phyloP scores from a whole-genome alignment of 1,284 basidiomycete genomes.

The Pseudozyma sp. region DNA sequence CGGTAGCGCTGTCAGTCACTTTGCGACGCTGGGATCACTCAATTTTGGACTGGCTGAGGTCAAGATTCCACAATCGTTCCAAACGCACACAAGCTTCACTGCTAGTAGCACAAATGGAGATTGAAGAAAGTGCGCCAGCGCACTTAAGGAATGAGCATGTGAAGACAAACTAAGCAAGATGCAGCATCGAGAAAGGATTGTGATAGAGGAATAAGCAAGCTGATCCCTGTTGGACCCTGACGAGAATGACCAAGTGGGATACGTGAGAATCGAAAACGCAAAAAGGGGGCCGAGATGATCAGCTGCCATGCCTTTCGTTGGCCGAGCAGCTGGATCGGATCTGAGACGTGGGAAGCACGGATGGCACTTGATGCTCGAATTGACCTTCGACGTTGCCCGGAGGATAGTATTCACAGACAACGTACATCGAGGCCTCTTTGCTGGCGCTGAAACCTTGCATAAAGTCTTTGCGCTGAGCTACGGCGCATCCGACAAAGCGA shows the following conservation, averaged over 20 bases:
- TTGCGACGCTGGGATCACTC: too few species aligned
- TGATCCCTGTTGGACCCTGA: not conserved
- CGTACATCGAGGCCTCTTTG: conserved; percentile 23
- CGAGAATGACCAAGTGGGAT: not conserved
- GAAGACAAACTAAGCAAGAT: not conserved
- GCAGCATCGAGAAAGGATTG: not conserved
- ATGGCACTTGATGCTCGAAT: conserved; percentile 22
- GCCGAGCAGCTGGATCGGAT: conserved; percentile 40
- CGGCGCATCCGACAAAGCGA: conserved; percentile 31
- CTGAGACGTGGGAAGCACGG: conserved; percentile 19
- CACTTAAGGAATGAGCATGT: not conserved
- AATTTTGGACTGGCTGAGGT: too few species aligned
- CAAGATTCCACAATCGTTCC: conserved; percentile 5
- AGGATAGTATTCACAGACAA: conserved; percentile 50
- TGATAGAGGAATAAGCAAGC: not conserved
- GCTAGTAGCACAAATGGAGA: not conserved
- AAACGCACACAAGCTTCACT: not conserved
- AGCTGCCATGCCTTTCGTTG: conserved; percentile 38
- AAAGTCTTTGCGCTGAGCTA: conserved; percentile 32
- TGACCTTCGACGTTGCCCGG: conserved; percentile 34
- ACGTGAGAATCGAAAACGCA: not conserved
- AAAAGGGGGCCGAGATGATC: not conserved
- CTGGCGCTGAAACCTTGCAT: conserved; percentile 14
- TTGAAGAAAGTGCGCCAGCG: conserved; percentile 2
- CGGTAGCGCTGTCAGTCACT: not conserved